Base-by-base conservation (phyloP, 495 filamentous ascomycete genomes). In the Trichoderma gamsii region DNA sequence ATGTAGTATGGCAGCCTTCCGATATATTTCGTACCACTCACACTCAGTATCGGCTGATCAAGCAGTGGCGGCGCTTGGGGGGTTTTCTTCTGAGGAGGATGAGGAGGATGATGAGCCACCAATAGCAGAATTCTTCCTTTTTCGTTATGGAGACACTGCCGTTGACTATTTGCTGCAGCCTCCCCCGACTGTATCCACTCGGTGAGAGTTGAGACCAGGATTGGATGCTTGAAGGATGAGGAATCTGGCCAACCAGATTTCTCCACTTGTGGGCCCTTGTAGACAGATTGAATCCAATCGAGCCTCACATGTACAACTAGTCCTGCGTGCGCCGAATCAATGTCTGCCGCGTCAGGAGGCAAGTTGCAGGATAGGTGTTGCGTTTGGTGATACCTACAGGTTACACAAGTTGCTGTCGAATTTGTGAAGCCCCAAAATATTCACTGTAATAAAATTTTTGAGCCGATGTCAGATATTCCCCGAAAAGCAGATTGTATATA, bases 111-210 rank as follows among this genome's bases (percentile, higher is more conserved):
- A 59, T 12, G 18, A 25, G 51, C 11, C 51, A 27, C 51, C n/a
- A 23, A 59, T 25, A 21, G 12, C 23, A 32, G 15, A 61, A 6
- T 52, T 11, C 3, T 35, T 18, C 56, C 2, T 13, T 29, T 15
- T 61, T 61, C 25, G 27, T 25, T 32, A 61, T 32, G 56, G 25
- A 35, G 56, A 61, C 44, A 49, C 56, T 18, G 56, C 13, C 15
- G 27, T 61, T 9, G 11, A 61, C 56, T 25, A 61, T 25, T 61
- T 61, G 25, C 56, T 61, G 56, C 56, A 61, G 27, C 56, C 56
- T 13, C 16, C 56, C 56, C 12, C 11, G 25, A 9, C 25, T 15
- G 23, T 61, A 18, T 32, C 56, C 56, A 61, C 56, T 61, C 56
- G 56, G 56, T 61, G 56, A 61, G 56, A 23, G 56, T 32, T 29